Conservation (phyloP, 352 stramenopile genomes). For the Phytophthora sp. region DNA sequence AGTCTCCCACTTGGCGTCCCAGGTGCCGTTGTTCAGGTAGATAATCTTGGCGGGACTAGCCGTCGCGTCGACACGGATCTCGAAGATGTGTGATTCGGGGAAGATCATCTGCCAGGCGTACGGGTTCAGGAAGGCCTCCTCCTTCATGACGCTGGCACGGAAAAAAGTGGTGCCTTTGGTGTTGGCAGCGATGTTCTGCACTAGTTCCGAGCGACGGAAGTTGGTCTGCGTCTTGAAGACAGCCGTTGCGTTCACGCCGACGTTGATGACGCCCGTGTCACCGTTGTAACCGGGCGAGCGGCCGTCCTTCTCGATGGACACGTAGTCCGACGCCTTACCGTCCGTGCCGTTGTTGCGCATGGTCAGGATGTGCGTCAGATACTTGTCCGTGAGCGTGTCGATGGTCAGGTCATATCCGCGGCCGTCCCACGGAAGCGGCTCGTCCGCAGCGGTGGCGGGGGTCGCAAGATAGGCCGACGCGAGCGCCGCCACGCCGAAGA, state of each 20-base stretch:
- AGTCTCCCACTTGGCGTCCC: conserved; percentile 55
- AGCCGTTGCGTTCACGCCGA: conserved; percentile 53
- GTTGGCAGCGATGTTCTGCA: conserved; percentile 56
- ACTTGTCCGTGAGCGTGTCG: conserved; percentile 61
- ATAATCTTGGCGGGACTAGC: conserved; percentile 51
- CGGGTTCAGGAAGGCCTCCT: conserved; percentile 54
- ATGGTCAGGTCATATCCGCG: conserved; percentile 59
- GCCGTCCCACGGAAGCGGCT: conserved; percentile 57
- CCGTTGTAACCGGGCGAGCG: conserved; percentile 54
- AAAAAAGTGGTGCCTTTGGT: conserved; percentile 54
- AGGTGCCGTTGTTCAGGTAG: conserved; percentile 52
- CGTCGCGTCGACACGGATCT: conserved; percentile 60
- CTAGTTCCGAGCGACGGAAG: conserved; percentile 66
- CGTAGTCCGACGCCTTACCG: conserved; percentile 52
- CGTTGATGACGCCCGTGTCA: conserved; percentile 59
- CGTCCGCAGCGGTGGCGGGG: conserved; percentile 25
- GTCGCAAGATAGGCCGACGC: conserved; percentile 31
- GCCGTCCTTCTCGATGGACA: conserved; percentile 47
- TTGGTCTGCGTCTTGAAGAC: conserved; percentile 56
- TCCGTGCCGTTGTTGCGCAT: conserved; percentile 49
- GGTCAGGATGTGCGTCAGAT: conserved; percentile 66
- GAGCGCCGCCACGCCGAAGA: conserved; percentile 35
- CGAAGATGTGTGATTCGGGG: conserved; percentile 58
- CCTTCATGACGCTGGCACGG: conserved; percentile 59
- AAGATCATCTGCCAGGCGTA: conserved; percentile 70